phyloP scores from a whole-genome alignment of 192 early-diverging fungal species.

The Coemansia sp. region DNA sequence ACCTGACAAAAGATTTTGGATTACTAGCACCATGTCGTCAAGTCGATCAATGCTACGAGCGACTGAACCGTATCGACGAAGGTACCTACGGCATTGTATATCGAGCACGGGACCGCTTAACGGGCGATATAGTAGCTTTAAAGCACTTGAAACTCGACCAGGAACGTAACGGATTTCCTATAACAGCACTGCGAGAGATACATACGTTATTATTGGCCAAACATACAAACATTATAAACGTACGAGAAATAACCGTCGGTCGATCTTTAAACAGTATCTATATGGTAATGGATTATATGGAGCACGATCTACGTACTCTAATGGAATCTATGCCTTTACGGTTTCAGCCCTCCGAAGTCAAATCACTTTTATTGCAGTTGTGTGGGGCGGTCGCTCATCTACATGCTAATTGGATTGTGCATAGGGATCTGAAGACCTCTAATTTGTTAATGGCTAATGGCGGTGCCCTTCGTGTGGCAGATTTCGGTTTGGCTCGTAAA shows the following conservation, averaged over 20 bases:
- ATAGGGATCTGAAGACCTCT: constrained; percentile 88
- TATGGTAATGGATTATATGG: constrained; percentile 98
- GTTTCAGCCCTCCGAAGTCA: constrained; percentile 88
- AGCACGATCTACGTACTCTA: constrained; percentile 90
- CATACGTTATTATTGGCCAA: constrained; percentile 73
- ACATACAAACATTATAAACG: constrained; percentile 84
- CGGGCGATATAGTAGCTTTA: constrained; percentile 79
- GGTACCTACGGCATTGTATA: constrained; percentile 97
- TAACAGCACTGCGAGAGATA: constrained; percentile 80
- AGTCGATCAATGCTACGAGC: constrained; percentile 74
- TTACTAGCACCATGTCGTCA: constrained; percentile 32
- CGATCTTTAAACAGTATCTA: constrained; percentile 70
- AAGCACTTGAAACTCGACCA: constrained; percentile 79
- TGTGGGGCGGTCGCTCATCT: constrained; percentile 79
- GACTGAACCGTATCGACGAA: constrained; percentile 95
- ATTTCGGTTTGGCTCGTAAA: constrained; percentile 95
- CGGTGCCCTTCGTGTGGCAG: constrained; percentile 90
- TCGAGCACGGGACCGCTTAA: constrained; percentile 81
- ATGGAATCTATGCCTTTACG: constrained; percentile 80
- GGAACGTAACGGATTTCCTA: constrained; percentile 81
- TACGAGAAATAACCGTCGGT: constrained; percentile 78
- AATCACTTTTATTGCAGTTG: constrained; percentile 78
- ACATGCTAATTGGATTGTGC: constrained; percentile 90
- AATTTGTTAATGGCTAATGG: constrained; percentile 77
- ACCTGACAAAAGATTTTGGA: constrained; percentile 12